phyloP scores from a whole-genome alignment of 1,139 yeast genomes.

The Lodderomyces pseudojiufengensis region DNA sequence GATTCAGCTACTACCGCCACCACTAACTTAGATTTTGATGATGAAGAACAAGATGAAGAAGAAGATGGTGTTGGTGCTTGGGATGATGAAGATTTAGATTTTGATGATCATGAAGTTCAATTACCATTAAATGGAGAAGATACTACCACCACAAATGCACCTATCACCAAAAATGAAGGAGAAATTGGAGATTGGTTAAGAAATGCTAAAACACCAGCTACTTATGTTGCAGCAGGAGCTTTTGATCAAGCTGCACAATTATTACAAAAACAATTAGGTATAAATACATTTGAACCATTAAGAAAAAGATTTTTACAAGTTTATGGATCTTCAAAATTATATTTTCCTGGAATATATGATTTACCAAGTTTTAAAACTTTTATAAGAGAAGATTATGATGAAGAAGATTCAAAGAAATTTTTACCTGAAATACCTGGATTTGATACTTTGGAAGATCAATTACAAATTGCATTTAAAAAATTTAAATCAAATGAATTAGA shows the following conservation, averaged over 20 bases:
- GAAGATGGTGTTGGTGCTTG: slow-evolving; percentile 56
- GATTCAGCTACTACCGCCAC: slow-evolving; percentile 11
- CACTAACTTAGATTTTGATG: slow-evolving; percentile 26
- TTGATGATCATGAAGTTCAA: slow-evolving; percentile 33
- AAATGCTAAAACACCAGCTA: slow-evolving; percentile 87
- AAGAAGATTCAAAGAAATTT: slow-evolving; percentile 52
- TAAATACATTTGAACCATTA: slow-evolving; percentile 82
- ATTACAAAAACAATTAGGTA: slow-evolving; percentile 84
- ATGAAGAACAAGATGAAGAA: slow-evolving; percentile 43
- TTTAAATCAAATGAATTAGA: slow-evolving; percentile 83
- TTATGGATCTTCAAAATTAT: slow-evolving; percentile 74
- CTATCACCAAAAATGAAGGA: slow-evolving; percentile 30
- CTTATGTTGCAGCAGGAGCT: slow-evolving; percentile 93
- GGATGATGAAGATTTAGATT: slow-evolving; percentile 47
- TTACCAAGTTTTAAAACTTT: slow-evolving; percentile 68
- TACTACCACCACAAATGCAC: slow-evolving; percentile 26
- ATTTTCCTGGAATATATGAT: slow-evolving; percentile 66
- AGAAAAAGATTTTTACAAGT: slow-evolving; percentile 78
- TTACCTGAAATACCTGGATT: slow-evolving; percentile 76
- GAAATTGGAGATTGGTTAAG: slow-evolving; percentile 84
- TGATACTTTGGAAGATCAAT: slow-evolving; percentile 59
- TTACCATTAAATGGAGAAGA: slow-evolving; percentile 16
- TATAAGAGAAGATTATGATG: slow-evolving; percentile 59
- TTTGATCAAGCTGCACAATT: slow-evolving; percentile 94
- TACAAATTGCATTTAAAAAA: slow-evolving; percentile 73